Base-by-base conservation (phyloP, 1,284 basidiomycete genomes). In the Boletus semigastroideus region DNA sequence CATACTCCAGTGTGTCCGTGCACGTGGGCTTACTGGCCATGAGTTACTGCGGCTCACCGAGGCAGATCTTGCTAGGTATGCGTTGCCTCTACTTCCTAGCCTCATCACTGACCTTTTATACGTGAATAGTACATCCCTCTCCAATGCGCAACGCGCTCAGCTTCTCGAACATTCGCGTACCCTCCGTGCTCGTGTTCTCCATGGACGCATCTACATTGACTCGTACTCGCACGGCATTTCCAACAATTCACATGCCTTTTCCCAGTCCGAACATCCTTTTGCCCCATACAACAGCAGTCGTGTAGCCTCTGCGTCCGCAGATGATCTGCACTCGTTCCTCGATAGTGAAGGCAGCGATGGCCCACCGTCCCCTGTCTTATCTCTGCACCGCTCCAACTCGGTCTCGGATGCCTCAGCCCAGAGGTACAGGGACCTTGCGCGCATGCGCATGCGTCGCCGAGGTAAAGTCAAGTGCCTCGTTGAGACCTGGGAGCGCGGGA, bases 381-480 rank as follows among this genome's bases (percentile, higher is more conserved):
- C 62, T 6, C 27, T 66, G 16, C 56, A 56, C 16, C 61, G 62
- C n/a, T 67, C 64, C 38, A 51, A 66, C 49, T 60, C 62, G 1
- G 51, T 64, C 27, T 66, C 53, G 2, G 63, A 66, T 34, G 55
- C 59, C 8, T 58, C 65, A 4, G 54, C 61, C 0, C 64, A 65
- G 47, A 56, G 68, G 41, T 70, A 71, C 47, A 56, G 51, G 50
- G 69, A 68, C 45, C 66, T 70, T 16, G 69, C 69, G 8, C 53
- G 51, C 14, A 58, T 70, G 48, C 62, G 63, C 13, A 48, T 52
- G 31, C 58, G 66, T 38, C 67, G 65, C n/a, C 46, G 65, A 31
- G 66, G 66, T 19, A 67, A 43, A 44, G 66, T 71, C 17, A 70
- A 58, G 47, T 68, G 68, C 25, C 66, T 68, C 10, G 64, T 71